A percentile compares a stretch with the other conserved stretches of the same genome.
Conservation (phyloP, 495 filamentous ascomycete genomes). For the Xylaria bambusicola region DNA sequence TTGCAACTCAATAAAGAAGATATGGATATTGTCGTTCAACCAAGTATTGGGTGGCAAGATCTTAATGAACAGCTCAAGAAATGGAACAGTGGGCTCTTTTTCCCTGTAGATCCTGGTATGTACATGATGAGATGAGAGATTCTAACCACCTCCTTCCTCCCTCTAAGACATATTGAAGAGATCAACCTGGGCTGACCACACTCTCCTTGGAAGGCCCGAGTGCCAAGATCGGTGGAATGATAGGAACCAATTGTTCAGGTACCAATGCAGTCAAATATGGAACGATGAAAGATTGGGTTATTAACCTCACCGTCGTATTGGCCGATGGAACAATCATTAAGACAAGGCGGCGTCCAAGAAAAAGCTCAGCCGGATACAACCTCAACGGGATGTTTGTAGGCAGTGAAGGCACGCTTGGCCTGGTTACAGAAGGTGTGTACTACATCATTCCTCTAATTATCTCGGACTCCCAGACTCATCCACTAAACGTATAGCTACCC, state of each 20-base stretch:
- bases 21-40: conserved; percentile 91
- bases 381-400: conserved; percentile 76
- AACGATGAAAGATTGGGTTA: conserved; percentile 86
- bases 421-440: conserved; percentile 64
- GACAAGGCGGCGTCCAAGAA: conserved; percentile 70
- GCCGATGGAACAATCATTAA: conserved; percentile 80
- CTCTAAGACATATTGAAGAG: not conserved
- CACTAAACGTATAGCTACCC: conserved; percentile 48
- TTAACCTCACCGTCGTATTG: conserved; percentile 77
- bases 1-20: conserved; percentile 78
- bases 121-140: conserved; percentile 21
- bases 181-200: not conserved
- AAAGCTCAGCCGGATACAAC: conserved; percentile 81
- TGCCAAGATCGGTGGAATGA: conserved; percentile 72
- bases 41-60: conserved; percentile 87
- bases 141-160: conserved; percentile 29
- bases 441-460: not conserved
- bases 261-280: conserved; percentile 82
- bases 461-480: not conserved
- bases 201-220: conserved; percentile 47
- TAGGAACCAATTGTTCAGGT: conserved; percentile 77
- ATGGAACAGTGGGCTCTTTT: conserved; percentile 76
- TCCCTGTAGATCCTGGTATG: conserved; percentile 80
- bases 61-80: conserved; percentile 74
- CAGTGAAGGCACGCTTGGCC: conserved; percentile 74